Base-by-base conservation (phyloP, 139 green algal genomes). In the Chlamydomonas incerta region DNA sequence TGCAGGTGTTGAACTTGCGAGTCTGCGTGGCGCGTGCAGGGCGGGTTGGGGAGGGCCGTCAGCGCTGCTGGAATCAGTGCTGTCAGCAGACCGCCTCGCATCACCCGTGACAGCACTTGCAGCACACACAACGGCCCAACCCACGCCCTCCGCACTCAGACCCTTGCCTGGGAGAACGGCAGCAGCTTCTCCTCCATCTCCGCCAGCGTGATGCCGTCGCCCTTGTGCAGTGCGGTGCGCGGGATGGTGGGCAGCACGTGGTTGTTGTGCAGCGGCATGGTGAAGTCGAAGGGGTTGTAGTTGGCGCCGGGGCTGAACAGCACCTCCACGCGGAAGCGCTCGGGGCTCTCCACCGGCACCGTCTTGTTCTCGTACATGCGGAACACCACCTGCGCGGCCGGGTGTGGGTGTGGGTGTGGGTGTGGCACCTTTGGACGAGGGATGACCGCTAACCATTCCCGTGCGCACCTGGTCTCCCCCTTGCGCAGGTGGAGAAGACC, bases 321-420 rank as follows among this genome's bases (percentile, higher is more conserved):
- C 28, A 98, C 79, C 90, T 98, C 96, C 10, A 99, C 93, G 11
- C 93, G 87, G 90, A 99, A 99, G 47, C 97, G 93, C 66, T 87
- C 68, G 37, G 85, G 74, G 34, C 60, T 62, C 18, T 82, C 58
- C n/a, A 92, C 81, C 18, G 85, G 81, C 82, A 98, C 94, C 62
- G 93, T 80, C 80, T 95, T 97, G 88, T 97, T 82, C n/a, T 99
- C 97, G 88, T 97, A 99, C 95, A 99, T 98, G 67, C 96, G 91
- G 76, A 99, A 94, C 57, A 99, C 97, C 66, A 99, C 94, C 77
- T 83, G 37, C 29, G n/a, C n/a, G n/a, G n/a, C n/a, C n/a, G n/a
- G n/a, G n/a, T n/a, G n/a, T n/a, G n/a, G n/a, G n/a, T n/a, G n/a
- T n/a, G n/a, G n/a, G n/a, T n/a, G n/a, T n/a, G n/a, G n/a, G n/a